phyloP scores from a whole-genome alignment of 2,329 filamentous ascomycete species.

The Elsinoe arachidis region DNA sequence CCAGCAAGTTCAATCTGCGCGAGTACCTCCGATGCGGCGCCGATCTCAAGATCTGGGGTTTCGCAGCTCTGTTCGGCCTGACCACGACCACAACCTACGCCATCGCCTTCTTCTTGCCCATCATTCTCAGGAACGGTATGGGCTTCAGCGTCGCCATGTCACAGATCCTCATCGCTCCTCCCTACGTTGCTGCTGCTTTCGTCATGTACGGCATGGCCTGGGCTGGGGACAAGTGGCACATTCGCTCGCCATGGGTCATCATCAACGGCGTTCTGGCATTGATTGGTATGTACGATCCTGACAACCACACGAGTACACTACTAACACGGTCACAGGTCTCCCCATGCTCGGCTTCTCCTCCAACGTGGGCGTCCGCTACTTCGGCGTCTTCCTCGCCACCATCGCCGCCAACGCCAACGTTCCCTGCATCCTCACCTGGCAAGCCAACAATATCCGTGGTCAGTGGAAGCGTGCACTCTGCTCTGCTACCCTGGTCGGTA shows the following conservation, averaged over 20 bases:
- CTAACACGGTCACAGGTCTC: slow-evolving; percentile 19
- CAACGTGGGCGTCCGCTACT: slow-evolving; percentile 24
- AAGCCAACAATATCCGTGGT: slow-evolving; percentile 79
- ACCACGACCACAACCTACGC: slow-evolving; percentile 48
- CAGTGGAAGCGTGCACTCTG: slow-evolving; percentile 83
- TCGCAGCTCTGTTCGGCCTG: slow-evolving; percentile 47
- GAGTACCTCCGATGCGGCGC: slow-evolving; percentile 20
- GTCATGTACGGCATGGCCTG: slow-evolving; percentile 24
- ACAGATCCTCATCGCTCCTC: slow-evolving; percentile 27
- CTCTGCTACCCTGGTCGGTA: slow-evolving; percentile 65
- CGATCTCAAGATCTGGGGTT: slow-evolving; percentile 45
- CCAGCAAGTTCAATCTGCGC: slow-evolving; percentile 39
- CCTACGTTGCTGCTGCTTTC: slow-evolving; percentile 26
- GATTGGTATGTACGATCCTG: neutral
- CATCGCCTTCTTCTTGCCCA: slow-evolving; percentile 30
- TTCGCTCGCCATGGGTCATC: slow-evolving; percentile 28
- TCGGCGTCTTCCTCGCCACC: slow-evolving; percentile 30
- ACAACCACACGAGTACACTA: too few species aligned
- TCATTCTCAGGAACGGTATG: slow-evolving; percentile 30
- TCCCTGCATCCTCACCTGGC: slow-evolving; percentile 66
- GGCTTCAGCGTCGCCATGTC: slow-evolving; percentile 24
- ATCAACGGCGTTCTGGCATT: slow-evolving; percentile 24
- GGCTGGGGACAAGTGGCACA: slow-evolving; percentile 27
- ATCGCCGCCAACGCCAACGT: slow-evolving; percentile 49
- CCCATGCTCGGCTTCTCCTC: slow-evolving; percentile 26